A percentile compares a stretch with the other conserved stretches of the same genome.
Conservation (phyloP, 164 flowering plant genomes). For the Umbellularia californica region DNA sequence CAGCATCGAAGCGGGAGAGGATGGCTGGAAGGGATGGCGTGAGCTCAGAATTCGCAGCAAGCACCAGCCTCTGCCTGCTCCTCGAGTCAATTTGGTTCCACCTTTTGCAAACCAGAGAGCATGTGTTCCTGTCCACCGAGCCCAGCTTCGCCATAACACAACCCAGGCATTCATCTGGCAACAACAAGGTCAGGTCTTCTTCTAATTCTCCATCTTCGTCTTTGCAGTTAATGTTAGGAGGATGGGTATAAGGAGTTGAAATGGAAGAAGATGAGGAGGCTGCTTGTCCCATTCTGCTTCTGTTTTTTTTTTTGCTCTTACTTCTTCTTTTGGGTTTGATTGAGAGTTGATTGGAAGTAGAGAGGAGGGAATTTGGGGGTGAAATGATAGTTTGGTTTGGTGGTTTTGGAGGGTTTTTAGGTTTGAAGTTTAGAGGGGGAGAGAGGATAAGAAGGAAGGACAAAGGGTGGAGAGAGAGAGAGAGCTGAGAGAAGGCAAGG, state of each 20-base stretch:
- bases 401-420: too few species aligned
- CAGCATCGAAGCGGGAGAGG: constrained; percentile 21
- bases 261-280: constrained; percentile 1
- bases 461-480: too few species aligned
- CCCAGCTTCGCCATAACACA: constrained; percentile 16
- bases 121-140: constrained; percentile 20
- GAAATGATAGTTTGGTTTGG: too few species aligned
- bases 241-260: not conserved
- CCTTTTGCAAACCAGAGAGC: constrained; percentile 24
- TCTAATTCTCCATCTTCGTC: not conserved
- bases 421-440: too few species aligned
- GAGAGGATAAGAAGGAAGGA: too few species aligned
- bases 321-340: too few species aligned
- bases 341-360: too few species aligned
- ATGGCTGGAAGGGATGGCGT: constrained; percentile 16
- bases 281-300: constrained; percentile 10
- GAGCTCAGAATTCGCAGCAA: constrained; percentile 20
- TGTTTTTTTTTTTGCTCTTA: not conserved
- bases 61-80: constrained; percentile 21
- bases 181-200: constrained; percentile 16
- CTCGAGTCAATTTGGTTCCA: constrained; percentile 23
- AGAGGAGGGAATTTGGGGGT: too few species aligned
- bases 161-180: constrained; percentile 32
- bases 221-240: not conserved
- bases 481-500: too few species aligned